A percentile compares a stretch with the other conserved stretches of the same genome.
Conservation (phyloP, 179 eudicot species). For the Gypsophila paniculata region DNA sequence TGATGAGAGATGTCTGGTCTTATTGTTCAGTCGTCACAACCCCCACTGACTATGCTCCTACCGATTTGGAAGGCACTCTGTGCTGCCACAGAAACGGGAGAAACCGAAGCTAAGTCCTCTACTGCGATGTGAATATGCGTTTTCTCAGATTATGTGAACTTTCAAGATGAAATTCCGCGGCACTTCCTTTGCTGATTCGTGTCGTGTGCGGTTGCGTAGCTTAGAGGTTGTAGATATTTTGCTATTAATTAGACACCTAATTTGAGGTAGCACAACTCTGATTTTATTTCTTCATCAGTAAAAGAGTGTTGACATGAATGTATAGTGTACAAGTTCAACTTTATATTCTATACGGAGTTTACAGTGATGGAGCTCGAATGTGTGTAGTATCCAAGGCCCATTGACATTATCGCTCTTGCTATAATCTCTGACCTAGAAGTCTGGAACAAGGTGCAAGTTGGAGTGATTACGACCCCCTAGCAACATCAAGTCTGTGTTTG, state of each 20-base stretch:
- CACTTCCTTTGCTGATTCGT: not conserved
- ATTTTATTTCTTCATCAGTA: not conserved
- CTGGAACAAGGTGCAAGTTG: not conserved
- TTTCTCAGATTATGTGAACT: not conserved
- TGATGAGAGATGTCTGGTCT: constrained; percentile 11
- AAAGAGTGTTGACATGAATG: not conserved
- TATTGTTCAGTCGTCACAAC: constrained; percentile 51
- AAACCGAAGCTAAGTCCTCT: constrained; percentile 2
- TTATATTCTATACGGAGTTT: not conserved
- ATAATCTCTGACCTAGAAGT: not conserved
- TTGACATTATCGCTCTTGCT: not conserved
- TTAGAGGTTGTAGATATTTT: not conserved
- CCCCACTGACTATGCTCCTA: constrained; percentile 68
- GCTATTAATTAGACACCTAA: not conserved
- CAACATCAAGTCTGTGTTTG: constrained; percentile 27
- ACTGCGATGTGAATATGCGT: not conserved
- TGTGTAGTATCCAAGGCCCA: not conserved
- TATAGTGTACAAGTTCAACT: not conserved
- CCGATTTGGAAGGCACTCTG: constrained; percentile 82
- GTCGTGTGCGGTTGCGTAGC: not conserved
- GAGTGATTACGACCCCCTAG: constrained; percentile 25
- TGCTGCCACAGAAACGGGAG: constrained; percentile 39
- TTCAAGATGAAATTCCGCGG: not conserved
- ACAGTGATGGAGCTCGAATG: not conserved
- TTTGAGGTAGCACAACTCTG: not conserved